These are phyloP conservation scores for Trametes cinnabarina DNA, from an alignment of 768 basidiomycete genomes.

Conservation along the genomic window DNA sequence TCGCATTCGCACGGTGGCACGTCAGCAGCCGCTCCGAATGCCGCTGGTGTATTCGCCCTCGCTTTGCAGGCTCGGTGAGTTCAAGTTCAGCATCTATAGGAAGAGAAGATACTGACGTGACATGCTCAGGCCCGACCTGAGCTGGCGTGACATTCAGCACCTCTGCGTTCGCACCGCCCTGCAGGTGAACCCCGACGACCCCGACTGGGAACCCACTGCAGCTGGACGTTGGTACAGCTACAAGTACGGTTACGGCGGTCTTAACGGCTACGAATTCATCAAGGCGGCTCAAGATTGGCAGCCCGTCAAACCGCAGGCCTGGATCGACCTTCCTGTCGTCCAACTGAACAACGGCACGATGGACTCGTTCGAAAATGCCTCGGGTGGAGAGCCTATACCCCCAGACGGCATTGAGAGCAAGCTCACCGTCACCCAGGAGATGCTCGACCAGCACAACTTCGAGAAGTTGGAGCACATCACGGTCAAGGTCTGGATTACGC, in stretches of 20 bases:
- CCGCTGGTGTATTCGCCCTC: constrained; percentile 89
- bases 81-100: background rate
- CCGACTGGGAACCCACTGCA: constrained; percentile 89
- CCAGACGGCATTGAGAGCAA: constrained; percentile 62
- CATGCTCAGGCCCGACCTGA: constrained; percentile 74
- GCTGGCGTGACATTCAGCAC: constrained; percentile 96
- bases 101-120: constrained; percentile 10
- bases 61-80: constrained; percentile 79
- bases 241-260: constrained; percentile 92
- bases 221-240: constrained; percentile 71
- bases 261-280: constrained; percentile 83
- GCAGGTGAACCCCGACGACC: constrained; percentile 82
- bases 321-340: constrained; percentile 75
- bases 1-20: constrained; percentile 88
- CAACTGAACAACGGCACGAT: constrained; percentile 64
- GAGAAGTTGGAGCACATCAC: constrained; percentile 92
- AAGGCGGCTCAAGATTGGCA: constrained; percentile 79
- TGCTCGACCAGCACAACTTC: constrained; percentile 72
- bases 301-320: constrained; percentile 90
- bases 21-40: constrained; percentile 96
- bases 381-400: constrained; percentile 66
- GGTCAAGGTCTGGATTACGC: constrained; percentile 90
- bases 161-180: constrained; percentile 76
- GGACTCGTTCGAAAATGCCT: constrained; percentile 48
- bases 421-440: constrained; percentile 62